These are phyloP conservation scores for Solanum neorickii DNA, from an alignment of 257 asterid genomes.

Conservation along the genomic window DNA sequence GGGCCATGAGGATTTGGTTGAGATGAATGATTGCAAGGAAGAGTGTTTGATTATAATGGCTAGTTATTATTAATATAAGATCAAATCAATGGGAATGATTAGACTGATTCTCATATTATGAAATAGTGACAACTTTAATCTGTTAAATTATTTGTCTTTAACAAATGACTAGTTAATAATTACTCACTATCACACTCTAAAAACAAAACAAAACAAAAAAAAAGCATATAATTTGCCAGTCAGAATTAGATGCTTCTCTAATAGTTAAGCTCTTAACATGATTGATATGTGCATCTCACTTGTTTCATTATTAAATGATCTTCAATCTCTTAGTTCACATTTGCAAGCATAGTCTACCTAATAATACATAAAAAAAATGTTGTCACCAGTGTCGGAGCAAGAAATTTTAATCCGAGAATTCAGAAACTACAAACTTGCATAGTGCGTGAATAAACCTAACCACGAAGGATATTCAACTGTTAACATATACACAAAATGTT, in stretches of 20 bases:
- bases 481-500: not conserved
- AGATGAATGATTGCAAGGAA: not conserved
- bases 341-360: not conserved
- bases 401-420: not conserved
- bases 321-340: not conserved
- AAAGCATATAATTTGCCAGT: not conserved
- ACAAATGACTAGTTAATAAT: not conserved
- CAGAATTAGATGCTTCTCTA: not conserved
- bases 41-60: not conserved
- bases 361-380: not conserved
- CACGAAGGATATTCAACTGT: not conserved
- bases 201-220: no score
- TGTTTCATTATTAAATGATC: not conserved
- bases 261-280: not conserved
- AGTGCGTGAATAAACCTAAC: not conserved
- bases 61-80: not conserved
- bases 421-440: not conserved
- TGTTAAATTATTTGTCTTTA: not conserved
- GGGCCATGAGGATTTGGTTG: not conserved
- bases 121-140: not conserved
- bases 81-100: not conserved
- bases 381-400: not conserved
- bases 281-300: not conserved
- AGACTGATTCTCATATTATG: not conserved
- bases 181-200: not conserved